Evolutionary conservation across 2,329 filamentous ascomycete species (phyloP).

Genomic region (Fonsecaea pedrosoi): DNA sequence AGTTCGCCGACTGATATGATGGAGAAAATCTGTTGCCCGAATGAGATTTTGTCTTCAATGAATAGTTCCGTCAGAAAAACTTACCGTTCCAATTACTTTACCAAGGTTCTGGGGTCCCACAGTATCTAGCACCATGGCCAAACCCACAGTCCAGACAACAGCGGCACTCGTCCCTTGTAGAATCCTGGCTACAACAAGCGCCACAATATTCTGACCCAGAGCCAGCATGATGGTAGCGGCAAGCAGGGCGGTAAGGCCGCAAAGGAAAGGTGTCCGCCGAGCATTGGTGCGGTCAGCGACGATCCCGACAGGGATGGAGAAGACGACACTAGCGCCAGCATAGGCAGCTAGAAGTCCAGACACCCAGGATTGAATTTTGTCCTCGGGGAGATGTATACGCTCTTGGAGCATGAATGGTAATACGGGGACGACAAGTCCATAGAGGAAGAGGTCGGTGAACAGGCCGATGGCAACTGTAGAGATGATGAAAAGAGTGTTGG

Average conservation of each 20-base stretch:
- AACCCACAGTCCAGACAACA: constrained; percentile 65
- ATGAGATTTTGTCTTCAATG: not conserved
- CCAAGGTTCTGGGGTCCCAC: constrained; percentile 64
- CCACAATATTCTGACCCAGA: constrained; percentile 55
- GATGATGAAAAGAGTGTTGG: constrained; percentile 65
- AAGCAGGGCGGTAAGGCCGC: constrained; percentile 60
- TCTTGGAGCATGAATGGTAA: constrained; percentile 64
- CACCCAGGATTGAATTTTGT: constrained; percentile 59
- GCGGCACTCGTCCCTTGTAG: constrained; percentile 65
- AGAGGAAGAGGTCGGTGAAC: constrained; percentile 62
- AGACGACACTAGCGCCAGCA: constrained; percentile 60
- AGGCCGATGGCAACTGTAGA: constrained; percentile 54
- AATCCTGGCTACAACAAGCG: constrained; percentile 60
- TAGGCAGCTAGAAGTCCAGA: constrained; percentile 63
- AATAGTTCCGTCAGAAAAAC: constrained; percentile 30
- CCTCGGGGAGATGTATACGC: constrained; percentile 56
- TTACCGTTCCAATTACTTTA: constrained; percentile 65
- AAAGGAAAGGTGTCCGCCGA: constrained; percentile 64
- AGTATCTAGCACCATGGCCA: constrained; percentile 66
- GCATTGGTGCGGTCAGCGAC: constrained; percentile 62
- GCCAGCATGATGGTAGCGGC: constrained; percentile 64
- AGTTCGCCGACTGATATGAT: constrained; percentile 65
- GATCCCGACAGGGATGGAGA: constrained; percentile 60
- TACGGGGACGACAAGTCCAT: constrained; percentile 65
- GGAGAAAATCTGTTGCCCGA: constrained; percentile 57